A percentile compares a stretch with the other conserved stretches of the same genome.
phyloP scores from a whole-genome alignment of 2,329 filamentous ascomycete genomes.

The Trichoderma oligosporum region DNA sequence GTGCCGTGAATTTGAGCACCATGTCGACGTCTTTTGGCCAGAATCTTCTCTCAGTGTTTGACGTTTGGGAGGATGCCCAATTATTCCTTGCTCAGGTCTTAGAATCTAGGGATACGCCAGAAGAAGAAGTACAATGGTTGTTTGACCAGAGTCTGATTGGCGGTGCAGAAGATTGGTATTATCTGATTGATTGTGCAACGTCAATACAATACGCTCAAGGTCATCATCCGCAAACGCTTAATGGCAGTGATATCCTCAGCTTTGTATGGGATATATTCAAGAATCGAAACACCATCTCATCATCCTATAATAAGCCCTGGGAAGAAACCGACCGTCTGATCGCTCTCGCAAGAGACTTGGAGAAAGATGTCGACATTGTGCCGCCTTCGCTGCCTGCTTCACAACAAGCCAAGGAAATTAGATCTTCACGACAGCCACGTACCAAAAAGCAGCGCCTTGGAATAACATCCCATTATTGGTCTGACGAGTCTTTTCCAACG shows the following conservation, averaged over 20 bases:
- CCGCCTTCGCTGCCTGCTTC: constrained; percentile 11
- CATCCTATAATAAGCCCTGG: constrained; percentile 28
- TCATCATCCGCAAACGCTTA: constrained; percentile 24
- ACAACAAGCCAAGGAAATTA: neutral
- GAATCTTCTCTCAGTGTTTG: constrained; percentile 32
- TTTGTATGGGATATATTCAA: constrained; percentile 30
- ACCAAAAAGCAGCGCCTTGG: constrained; percentile 3
- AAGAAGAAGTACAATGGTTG: constrained; percentile 28
- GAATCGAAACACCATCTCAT: constrained; percentile 8
- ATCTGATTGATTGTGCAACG: constrained; percentile 34
- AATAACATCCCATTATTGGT: constrained; percentile 31
- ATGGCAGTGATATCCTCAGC: constrained; percentile 34
- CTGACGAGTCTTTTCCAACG: constrained; percentile 4
- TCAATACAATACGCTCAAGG: constrained; percentile 26
- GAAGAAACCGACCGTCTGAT: constrained; percentile 37
- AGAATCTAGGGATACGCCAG: constrained; percentile 27
- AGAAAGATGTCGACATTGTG: constrained; percentile 24
- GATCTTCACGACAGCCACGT: neutral
- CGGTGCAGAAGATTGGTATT: constrained; percentile 34
- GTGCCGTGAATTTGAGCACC: neutral
- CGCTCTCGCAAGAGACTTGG: constrained; percentile 29
- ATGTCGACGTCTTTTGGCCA: constrained; percentile 26
- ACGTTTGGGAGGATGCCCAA: constrained; percentile 31
- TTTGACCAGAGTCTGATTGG: constrained; percentile 33
- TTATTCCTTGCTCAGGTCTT: constrained; percentile 34